Conservation (phyloP, 2,329 filamentous ascomycete genomes). For the Epichloe brachyelytri region DNA sequence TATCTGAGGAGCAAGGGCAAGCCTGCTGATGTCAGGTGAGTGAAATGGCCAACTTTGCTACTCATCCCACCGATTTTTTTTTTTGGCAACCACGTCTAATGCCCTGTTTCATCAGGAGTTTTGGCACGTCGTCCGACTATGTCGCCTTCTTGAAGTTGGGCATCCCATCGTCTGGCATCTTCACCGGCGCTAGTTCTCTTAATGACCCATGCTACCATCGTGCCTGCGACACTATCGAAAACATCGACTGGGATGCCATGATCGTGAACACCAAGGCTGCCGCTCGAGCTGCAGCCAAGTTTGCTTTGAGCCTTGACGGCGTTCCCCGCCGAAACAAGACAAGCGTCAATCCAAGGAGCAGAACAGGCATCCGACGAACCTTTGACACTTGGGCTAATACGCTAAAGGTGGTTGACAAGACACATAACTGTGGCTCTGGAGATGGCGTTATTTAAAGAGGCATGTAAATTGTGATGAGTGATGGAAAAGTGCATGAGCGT, state of each 20-base stretch:
- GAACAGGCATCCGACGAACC: conserved; percentile 12
- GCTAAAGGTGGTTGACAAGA: conserved; percentile 14
- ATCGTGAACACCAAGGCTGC: conserved; percentile 30
- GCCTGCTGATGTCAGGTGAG: conserved; percentile 15
- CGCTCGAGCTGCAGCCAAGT: conserved; percentile 33
- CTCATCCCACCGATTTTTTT: not conserved
- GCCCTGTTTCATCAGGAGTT: conserved; percentile 9
- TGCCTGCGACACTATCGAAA: conserved; percentile 25
- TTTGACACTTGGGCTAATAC: conserved; percentile 15
- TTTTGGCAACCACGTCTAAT: not conserved
- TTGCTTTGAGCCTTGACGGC: conserved; percentile 23
- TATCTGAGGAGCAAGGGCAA: conserved; percentile 17
- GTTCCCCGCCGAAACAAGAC: conserved; percentile 21
- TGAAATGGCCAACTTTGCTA: too few relatives aligned
- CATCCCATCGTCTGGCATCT: conserved; percentile 25
- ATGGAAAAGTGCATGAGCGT: not conserved
- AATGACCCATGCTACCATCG: conserved; percentile 27
- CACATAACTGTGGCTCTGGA: conserved; percentile 16
- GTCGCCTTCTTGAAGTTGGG: conserved; percentile 24
- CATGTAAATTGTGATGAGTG: not conserved
- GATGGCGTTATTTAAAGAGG: conserved; percentile 3
- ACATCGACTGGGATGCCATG: conserved; percentile 29
- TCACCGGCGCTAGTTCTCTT: conserved; percentile 21
- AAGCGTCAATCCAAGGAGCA: conserved; percentile 15
- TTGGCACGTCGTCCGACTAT: conserved; percentile 25